phyloP scores from a whole-genome alignment of 2,329 filamentous ascomycete genomes.

The Claviceps sp. region DNA sequence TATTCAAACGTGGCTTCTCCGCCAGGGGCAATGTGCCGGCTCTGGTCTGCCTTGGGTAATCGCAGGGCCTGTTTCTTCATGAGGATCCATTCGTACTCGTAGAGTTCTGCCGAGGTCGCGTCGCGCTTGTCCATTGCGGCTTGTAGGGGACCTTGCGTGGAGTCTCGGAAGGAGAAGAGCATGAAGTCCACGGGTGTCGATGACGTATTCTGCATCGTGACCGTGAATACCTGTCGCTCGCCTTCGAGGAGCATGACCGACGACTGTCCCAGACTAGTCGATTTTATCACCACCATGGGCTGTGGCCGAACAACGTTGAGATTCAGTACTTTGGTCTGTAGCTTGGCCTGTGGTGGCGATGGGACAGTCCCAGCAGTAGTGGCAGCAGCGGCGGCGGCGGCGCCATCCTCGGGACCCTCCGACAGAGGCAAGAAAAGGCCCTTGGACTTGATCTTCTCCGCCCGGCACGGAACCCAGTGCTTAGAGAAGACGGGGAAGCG shows the following conservation, averaged over 20 bases:
- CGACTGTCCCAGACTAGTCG: conserved; percentile 66
- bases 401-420: conserved; percentile 24
- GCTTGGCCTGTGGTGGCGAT: conserved; percentile 22
- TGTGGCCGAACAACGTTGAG: conserved; percentile 70
- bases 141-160: conserved; percentile 66
- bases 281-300: conserved; percentile 62
- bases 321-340: conserved; percentile 38
- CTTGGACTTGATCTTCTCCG: conserved; percentile 63
- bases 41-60: conserved; percentile 36
- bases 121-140: conserved; percentile 64
- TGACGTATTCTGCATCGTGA: conserved; percentile 72
- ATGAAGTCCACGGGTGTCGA: conserved; percentile 68
- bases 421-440: conserved; percentile 43
- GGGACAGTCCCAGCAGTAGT: no score
- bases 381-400: no score
- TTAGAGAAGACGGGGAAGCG: conserved; percentile 73
- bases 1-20: conserved; percentile 61
- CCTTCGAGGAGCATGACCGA: conserved; percentile 90
- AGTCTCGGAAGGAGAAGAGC: conserved; percentile 81
- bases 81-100: conserved; percentile 74
- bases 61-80: conserved; percentile 59
- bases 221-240: conserved; percentile 62
- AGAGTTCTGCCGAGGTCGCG: conserved; percentile 63
- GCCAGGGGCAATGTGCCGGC: conserved; percentile 51
- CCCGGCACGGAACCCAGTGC: conserved; percentile 57